Evolutionary conservation across 805 yeast species (phyloP), one percentile per base, ranked within the genome.

Genomic region (Starmerella bombicola): DNA sequence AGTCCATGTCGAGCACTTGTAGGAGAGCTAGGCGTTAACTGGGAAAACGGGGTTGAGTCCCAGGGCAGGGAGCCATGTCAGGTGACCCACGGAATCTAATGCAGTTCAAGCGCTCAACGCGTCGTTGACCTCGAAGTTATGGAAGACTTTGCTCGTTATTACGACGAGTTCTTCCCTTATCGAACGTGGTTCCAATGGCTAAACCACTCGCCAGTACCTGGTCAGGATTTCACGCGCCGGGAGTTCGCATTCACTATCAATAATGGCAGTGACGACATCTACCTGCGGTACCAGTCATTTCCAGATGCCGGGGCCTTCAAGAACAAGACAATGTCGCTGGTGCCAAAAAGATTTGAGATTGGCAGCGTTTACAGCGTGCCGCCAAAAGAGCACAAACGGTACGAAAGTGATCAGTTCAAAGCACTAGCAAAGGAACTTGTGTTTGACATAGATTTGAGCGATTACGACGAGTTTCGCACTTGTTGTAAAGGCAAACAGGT

Each of bases 401-500:
- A 84, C 13, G 74, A 93, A 16, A 81, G 81, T 51, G 69, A 69
- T 23, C 79, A 82, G 18, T 73, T 85, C 78, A 77, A 74, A 53
- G 91, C 98, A 1, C 53, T 78, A 25, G 68, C 74, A 49, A 91
- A 91, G 59, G 98, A 91, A 58, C 67, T 91, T 43, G 95, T 86
- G 5, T 80, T 91, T 50, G 98, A 91, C 75, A 88, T 91, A 49
- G 98, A 91, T 78, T 74, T 91, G 68, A 91, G 95, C 20, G 98
- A 91, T 65, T 91, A 91, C 59, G 97, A 88, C 61, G 80, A 78
- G 20, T 73, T 83, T 51, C 76, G 98, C 63, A 88, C 96, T 0
- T 91, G 98, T 61, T 91, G 98, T 59, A 65, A 75, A 10, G 86
- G 80, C 33, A 84, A 95, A 1, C 71, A 68, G 28, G 85, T 91